phyloP scores from a whole-genome alignment of 306 rosid species.

The Cucumis hystrix region DNA sequence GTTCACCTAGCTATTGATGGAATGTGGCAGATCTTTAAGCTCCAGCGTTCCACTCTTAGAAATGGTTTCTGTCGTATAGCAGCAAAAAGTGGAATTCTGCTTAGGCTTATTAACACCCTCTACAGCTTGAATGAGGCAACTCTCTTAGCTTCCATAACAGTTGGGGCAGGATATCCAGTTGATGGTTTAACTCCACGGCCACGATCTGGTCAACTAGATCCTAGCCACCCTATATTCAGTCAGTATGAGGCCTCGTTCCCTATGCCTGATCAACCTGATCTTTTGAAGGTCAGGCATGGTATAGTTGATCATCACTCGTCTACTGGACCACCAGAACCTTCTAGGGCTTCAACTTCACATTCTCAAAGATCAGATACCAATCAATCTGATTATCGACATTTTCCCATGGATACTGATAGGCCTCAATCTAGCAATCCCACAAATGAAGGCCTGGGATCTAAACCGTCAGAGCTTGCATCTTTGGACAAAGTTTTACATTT shows the following conservation, averaged over 20 bases:
- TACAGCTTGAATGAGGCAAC: slow-evolving; percentile 98
- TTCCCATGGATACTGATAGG: slow-evolving; percentile 47
- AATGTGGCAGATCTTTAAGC: slow-evolving; percentile 99
- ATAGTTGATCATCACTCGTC: slow-evolving; percentile 46
- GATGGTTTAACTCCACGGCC: slow-evolving; percentile 70
- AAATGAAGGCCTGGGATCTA: slow-evolving; percentile 31
- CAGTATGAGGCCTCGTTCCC: slow-evolving; percentile 48
- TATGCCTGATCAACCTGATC: slow-evolving; percentile 52
- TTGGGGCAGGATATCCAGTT: slow-evolving; percentile 57
- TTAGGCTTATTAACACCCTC: slow-evolving; percentile 93
- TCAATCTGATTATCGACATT: slow-evolving; percentile 30
- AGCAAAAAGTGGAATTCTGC: slow-evolving; percentile 85
- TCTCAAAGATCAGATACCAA: slow-evolving; percentile 62
- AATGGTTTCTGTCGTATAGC: slow-evolving; percentile 95
- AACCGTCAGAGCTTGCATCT: slow-evolving; percentile 26
- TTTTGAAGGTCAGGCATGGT: slow-evolving; percentile 52
- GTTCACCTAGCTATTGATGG: slow-evolving; percentile 99
- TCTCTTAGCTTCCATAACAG: slow-evolving; percentile 69
- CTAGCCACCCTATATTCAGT: slow-evolving; percentile 40
- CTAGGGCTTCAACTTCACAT: slow-evolving; percentile 68
- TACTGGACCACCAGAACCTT: slow-evolving; percentile 40
- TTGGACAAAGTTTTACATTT: slow-evolving; percentile 34
- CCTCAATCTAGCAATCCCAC: slow-evolving; percentile 48
- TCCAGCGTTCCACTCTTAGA: slow-evolving; percentile 89
- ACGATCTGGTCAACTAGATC: slow-evolving; percentile 73